Evolutionary conservation across 768 basidiomycete genomes (phyloP), one percentile per base, ranked within the genome.

Genomic region (Kwoniella bestiolae): DNA sequence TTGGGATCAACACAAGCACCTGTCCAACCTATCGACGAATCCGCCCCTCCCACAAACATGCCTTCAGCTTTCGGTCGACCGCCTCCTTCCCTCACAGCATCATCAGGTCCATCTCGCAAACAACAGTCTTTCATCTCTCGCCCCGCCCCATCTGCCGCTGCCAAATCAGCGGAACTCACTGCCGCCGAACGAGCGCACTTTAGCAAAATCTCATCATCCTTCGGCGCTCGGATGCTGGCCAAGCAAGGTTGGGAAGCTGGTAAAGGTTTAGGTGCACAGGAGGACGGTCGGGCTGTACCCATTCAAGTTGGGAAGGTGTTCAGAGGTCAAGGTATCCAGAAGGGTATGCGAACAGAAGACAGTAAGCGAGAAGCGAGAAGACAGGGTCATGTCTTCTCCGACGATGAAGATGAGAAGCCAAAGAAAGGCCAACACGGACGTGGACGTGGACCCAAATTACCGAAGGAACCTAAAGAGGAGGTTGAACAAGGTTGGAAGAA

Each of bases 171-270:
- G 3, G 85, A 85, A 53, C 85, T 96, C 21, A 86, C 86, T 21
- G 82, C 86, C 1, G 73, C 84, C 18, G 94, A 98, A 72, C 83
- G 85, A 63, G 84, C 85, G n/a, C 94, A 97, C 77, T 95, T 99
- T 80, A 84, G 83, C 68, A 91, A 90, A 72, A 84, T 98, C 12
- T 84, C 86, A 45, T 85, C 87, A 16, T 85, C 90, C 0, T 89
- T 92, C 66, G 95, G 94, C 71, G 91, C 94, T 21, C 89, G 89
- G 62, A 87, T 98, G 87, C 86, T 99, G 25, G 86, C 87, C 31
- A 98, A 94, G 83, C 94, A 94, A 90, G 96, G 96, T 7, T 99
- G 96, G 95, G 84, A 88, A 76, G 83, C 89, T 0, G 95, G 84
- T 31, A 78, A 81, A 66, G 80, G 80, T 70, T 62, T 81, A 8